A percentile compares a stretch with the other conserved stretches of the same genome.
These are phyloP conservation scores for Trichoderma sp. DNA, from an alignment of 2,329 filamentous ascomycete species.

Conservation along the genomic window DNA sequence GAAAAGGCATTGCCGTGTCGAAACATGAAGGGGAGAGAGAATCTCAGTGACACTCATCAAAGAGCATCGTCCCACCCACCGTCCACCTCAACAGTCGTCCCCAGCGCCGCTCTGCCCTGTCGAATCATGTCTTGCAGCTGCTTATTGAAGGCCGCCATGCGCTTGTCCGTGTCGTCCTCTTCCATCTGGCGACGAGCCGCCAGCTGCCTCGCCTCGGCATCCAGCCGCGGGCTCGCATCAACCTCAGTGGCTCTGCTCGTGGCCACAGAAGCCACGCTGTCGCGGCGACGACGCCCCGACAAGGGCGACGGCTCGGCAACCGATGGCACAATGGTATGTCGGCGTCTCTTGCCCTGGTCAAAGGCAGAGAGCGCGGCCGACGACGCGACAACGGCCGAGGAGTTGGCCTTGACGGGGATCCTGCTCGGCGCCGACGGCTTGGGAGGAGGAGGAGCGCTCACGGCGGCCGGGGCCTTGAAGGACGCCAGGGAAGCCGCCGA, in stretches of 20 bases:
- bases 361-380: slow-evolving; percentile 34
- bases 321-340: slow-evolving; percentile 22
- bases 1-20: slow-evolving; percentile 10
- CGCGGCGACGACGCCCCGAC: slow-evolving; percentile 47
- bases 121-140: slow-evolving; percentile 84
- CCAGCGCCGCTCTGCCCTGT: slow-evolving; percentile 84
- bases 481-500: slow-evolving; percentile 41
- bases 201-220: slow-evolving; percentile 71
- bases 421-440: slow-evolving; percentile 47
- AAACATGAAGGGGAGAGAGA: not conserved
- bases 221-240: slow-evolving; percentile 52
- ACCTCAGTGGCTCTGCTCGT: slow-evolving; percentile 37
- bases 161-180: slow-evolving; percentile 76
- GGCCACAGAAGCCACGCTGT: slow-evolving; percentile 48
- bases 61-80: slow-evolving; percentile 37
- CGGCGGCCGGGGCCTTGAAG: slow-evolving; percentile 7
- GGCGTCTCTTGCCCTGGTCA: slow-evolving; percentile 30
- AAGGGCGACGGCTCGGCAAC: slow-evolving; percentile 12
- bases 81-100: slow-evolving; percentile 69
- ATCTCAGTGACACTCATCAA: slow-evolving; percentile 8
- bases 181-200: slow-evolving; percentile 71
- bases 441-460: slow-evolving; percentile 1
- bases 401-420: slow-evolving; percentile 42
- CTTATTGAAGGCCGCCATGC: slow-evolving; percentile 77
- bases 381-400: slow-evolving; percentile 24